Evolutionary conservation across 2,329 filamentous ascomycete genomes (phyloP), one percentile per base, ranked within the genome.

Genomic region (Trichophyton equinum): DNA sequence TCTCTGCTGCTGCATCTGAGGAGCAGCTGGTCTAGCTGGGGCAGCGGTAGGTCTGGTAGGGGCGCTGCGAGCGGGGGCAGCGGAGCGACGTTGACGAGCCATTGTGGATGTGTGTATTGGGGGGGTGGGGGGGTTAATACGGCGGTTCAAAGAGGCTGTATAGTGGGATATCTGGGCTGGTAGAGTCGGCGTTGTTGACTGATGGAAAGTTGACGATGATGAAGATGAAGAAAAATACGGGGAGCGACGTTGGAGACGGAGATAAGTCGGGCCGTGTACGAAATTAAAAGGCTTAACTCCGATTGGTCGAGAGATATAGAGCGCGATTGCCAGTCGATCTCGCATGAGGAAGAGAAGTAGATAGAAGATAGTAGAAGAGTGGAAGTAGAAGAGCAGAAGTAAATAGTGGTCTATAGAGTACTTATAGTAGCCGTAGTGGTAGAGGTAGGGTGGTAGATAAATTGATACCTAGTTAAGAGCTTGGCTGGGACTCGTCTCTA

Each of bases 41-140:
- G 84, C 81, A 69, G 82, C 75, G 57, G 78, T 83, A 68, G 88
- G 88, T 70, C 88, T 85, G 65, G 82, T 74, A 64, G 85, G 84
- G 67, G 85, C 82, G 72, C 82, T 80, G 70, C 75, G 73, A 70
- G 76, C 71, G 69, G 76, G 72, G 75, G 71, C 71, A 61, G 74
- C 80, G 76, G 82, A 79, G 76, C 87, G 84, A 74, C 85, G 82
- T 81, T 88, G 85, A 77, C 88, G 88, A 86, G 88, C 77, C 88
- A 92, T 92, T 62, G 74, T 81, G 73, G 57, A 15, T 53, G 25
- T 53, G 22, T 53, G 40, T n/a, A 18, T 13, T 13, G 6, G 49
- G 33, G 18, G 11, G 13, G 7, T 13, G 6, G 49, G 33, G 18
- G 11, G 13, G 7, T 33, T 30, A 1, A 30, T 33, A 5, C 2